phyloP scores from a whole-genome alignment of 257 asterid species.

The Pogostemon cablin region DNA sequence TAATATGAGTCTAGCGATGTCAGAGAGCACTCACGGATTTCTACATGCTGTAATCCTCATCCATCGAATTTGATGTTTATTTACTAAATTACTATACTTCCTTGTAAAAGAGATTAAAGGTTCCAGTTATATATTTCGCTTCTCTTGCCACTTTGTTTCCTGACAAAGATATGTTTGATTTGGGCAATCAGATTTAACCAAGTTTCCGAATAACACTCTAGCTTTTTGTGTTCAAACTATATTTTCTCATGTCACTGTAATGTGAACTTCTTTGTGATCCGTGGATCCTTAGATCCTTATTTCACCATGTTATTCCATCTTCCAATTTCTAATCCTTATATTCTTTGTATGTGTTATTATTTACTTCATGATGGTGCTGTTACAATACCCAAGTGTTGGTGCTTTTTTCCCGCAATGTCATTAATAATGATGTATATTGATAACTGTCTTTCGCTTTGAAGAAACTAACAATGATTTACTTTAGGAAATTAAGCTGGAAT shows the following conservation, averaged over 20 bases:
- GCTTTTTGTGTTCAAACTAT: not conserved
- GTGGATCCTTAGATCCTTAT: not conserved
- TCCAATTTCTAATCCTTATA: not conserved
- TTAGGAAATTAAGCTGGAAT: constrained; percentile 89
- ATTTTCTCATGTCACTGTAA: not conserved
- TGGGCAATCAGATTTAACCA: too few relatives aligned
- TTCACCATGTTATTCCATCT: not conserved
- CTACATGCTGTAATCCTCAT: too few relatives aligned
- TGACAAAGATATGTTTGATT: too few relatives aligned
- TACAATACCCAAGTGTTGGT: not conserved
- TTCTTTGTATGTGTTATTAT: not conserved
- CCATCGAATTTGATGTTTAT: too few relatives aligned
- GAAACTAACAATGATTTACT: constrained; percentile 22
- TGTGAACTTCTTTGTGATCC: not conserved
- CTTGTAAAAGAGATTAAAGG: too few relatives aligned
- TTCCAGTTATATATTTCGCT: too few relatives aligned
- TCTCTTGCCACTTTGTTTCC: too few relatives aligned
- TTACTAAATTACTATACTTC: too few relatives aligned
- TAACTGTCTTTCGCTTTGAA: constrained; percentile 12
- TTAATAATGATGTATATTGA: not conserved
- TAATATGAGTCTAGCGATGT: too few relatives aligned
- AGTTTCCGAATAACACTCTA: too few relatives aligned
- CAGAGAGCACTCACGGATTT: too few relatives aligned
- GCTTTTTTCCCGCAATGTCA: constrained; percentile 7
- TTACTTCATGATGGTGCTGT: constrained; percentile 2